These are phyloP conservation scores for Petunia axillaris DNA, from an alignment of 257 asterid genomes.

Conservation along the genomic window DNA sequence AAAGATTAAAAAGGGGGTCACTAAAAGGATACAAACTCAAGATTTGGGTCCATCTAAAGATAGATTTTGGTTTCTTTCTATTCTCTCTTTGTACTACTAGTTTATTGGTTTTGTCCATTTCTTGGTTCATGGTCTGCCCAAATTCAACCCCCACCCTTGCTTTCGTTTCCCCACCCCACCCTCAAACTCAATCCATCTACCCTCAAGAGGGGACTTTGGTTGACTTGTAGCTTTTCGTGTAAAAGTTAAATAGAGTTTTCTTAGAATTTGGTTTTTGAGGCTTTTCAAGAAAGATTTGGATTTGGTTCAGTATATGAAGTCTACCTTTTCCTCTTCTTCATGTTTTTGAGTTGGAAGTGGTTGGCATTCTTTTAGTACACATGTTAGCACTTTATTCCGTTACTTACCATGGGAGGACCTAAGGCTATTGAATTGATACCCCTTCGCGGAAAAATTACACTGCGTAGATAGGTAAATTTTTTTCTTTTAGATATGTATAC, in stretches of 20 bases:
- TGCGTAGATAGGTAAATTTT: too few relatives aligned
- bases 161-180: background rate
- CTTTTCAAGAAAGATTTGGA: conserved; percentile 41
- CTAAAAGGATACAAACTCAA: conserved; percentile 29
- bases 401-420: too few relatives aligned
- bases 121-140: conserved; percentile 25
- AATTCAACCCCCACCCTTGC: conserved; percentile 33
- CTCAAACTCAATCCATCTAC: conserved; percentile 5
- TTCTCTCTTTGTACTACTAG: conserved; percentile 25
- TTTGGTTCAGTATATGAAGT: background rate
- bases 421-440: too few relatives aligned
- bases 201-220: conserved; percentile 33
- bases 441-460: too few relatives aligned
- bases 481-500: too few relatives aligned
- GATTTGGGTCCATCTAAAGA: conserved; percentile 25
- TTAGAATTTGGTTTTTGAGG: conserved; percentile 31
- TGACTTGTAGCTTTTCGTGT: conserved; percentile 48
- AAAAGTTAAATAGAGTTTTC: conserved; percentile 47
- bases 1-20: conserved; percentile 32
- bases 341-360: background rate
- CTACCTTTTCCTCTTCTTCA: conserved; percentile 18
- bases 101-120: conserved; percentile 19
- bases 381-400: too few relatives aligned
- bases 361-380: too few relatives aligned
- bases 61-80: background rate